A percentile compares a stretch with the other conserved stretches of the same genome.
Conservation (phyloP, 768 basidiomycete genomes). For the Mycena haematopus region DNA sequence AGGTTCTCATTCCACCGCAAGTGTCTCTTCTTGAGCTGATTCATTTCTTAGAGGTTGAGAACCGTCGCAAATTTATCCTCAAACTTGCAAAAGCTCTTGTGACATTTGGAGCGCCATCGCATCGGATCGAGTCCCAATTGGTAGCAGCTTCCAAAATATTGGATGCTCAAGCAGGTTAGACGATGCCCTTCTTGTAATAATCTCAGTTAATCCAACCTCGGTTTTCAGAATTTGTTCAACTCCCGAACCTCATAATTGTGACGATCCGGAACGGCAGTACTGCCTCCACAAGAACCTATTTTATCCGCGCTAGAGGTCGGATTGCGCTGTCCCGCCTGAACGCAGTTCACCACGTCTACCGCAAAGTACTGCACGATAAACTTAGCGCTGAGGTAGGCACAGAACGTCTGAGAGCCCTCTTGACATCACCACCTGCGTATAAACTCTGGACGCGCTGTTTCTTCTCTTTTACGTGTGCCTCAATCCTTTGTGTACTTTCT, state of each 20-base stretch:
- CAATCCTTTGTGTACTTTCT: constrained; percentile 81
- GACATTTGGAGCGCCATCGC: constrained; percentile 93
- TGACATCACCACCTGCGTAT: constrained; percentile 73
- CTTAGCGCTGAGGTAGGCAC: constrained; percentile 78
- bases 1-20: background rate
- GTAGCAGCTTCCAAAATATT: constrained; percentile 80
- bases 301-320: constrained; percentile 81
- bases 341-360: constrained; percentile 83
- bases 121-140: constrained; percentile 90
- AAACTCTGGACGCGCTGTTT: constrained; percentile 68
- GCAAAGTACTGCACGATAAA: constrained; percentile 84
- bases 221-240: constrained; percentile 75
- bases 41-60: constrained; percentile 47
- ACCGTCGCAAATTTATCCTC: constrained; percentile 76
- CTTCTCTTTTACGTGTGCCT: constrained; percentile 78
- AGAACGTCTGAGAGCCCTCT: constrained; percentile 64
- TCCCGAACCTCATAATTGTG: constrained; percentile 79
- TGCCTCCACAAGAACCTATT: constrained; percentile 79
- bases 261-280: constrained; percentile 81
- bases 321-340: constrained; percentile 85
- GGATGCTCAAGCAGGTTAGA: constrained; percentile 68
- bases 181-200: background rate
- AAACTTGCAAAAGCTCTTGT: constrained; percentile 88
- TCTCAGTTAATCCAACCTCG: constrained; percentile 5
- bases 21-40: background rate